Conservation (phyloP, 345 rosid species). For the Streptanthus diversifolius region DNA sequence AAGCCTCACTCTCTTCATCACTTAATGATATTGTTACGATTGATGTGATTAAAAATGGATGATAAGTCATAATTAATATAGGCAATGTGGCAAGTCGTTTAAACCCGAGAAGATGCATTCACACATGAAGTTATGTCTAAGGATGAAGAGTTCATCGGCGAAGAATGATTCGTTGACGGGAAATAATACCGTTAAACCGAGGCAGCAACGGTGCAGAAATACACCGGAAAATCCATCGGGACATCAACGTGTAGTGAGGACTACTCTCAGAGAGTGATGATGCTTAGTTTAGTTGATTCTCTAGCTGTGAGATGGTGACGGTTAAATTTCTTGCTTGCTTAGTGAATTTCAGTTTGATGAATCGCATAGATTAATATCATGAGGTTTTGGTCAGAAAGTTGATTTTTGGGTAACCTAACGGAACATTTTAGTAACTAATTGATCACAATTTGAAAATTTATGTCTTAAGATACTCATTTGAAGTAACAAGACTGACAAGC, state of each 20-base stretch:
- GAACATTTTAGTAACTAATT: background rate
- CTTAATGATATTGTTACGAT: background rate
- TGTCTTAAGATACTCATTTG: background rate
- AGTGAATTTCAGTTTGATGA: background rate
- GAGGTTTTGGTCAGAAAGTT: background rate
- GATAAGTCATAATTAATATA: slow-evolving; percentile 28
- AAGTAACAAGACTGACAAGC: no score
- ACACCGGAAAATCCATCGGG: slow-evolving; percentile 11
- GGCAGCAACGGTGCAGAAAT: slow-evolving; percentile 26
- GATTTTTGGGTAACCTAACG: background rate
- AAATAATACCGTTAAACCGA: slow-evolving; percentile 1
- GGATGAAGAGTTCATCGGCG: slow-evolving; percentile 39
- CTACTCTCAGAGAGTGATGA: slow-evolving; percentile 24
- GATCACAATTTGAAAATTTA: background rate
- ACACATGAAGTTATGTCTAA: slow-evolving; percentile 69
- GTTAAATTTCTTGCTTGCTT: background rate
- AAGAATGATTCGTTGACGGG: slow-evolving; percentile 9
- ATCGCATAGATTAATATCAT: background rate
- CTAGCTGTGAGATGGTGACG: background rate
- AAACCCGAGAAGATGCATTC: slow-evolving; percentile 70
- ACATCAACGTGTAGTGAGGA: slow-evolving; percentile 13
- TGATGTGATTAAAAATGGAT: background rate
- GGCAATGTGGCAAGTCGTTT: slow-evolving; percentile 75
- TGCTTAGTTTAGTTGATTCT: background rate
- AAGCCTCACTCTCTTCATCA: slow-evolving; percentile 28